Conservation (phyloP, 768 basidiomycete species). For the Tylopilus sp. region DNA sequence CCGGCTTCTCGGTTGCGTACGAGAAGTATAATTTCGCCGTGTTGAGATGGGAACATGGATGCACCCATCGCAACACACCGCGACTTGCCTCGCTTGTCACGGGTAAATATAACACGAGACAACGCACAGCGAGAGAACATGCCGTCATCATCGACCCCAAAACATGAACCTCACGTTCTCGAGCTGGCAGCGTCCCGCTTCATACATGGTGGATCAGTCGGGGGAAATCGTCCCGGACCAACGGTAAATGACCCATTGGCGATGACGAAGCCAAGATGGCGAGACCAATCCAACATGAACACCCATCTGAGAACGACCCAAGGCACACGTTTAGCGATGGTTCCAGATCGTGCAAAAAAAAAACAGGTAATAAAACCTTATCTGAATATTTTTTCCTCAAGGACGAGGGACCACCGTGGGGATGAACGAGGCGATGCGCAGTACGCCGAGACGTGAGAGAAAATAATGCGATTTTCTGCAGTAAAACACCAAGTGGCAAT, state of each 20-base stretch:
- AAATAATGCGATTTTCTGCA: constrained; percentile 5
- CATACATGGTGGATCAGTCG: not conserved
- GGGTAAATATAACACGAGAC: not conserved
- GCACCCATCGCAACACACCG: not conserved
- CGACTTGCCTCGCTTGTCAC: not conserved
- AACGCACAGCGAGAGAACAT: not conserved
- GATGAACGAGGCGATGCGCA: constrained; percentile 10
- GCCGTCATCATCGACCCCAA: constrained; percentile 3
- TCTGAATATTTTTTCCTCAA: constrained; percentile 12
- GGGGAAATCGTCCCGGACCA: constrained; percentile 1
- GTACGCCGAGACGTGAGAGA: constrained; percentile 20
- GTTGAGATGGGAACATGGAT: not conserved
- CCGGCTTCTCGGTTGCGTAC: not conserved
- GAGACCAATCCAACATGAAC: constrained; percentile 8
- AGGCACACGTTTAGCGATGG: constrained; percentile 17
- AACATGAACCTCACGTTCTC: not conserved
- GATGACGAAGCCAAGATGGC: not conserved
- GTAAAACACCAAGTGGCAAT: not conserved
- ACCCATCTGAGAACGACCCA: constrained; percentile 6
- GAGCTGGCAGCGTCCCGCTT: constrained; percentile 1
- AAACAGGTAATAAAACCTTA: constrained; percentile 20
- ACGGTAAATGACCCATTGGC: constrained; percentile 11
- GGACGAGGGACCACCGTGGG: constrained; percentile 13
- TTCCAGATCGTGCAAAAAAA: constrained; percentile 16
- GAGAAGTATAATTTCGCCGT: not conserved